These are phyloP conservation scores for Kwoniella newhampshirensis DNA, from an alignment of 768 basidiomycete species.

Conservation along the genomic window DNA sequence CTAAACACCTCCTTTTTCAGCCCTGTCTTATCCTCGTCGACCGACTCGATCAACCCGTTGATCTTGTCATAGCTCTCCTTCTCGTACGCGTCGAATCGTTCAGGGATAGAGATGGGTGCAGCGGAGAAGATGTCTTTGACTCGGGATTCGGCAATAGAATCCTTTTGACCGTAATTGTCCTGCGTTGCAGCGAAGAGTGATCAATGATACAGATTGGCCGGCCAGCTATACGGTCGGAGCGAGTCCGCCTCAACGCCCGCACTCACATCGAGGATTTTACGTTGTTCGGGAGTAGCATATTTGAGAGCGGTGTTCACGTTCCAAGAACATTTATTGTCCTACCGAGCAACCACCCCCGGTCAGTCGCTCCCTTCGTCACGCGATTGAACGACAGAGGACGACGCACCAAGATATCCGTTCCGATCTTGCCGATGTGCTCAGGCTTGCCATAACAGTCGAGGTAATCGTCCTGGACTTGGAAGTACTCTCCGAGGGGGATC, in stretches of 20 bases:
- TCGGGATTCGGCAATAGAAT: slow-evolving; percentile 61
- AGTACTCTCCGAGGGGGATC: slow-evolving; percentile 92
- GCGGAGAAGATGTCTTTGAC: slow-evolving; percentile 73
- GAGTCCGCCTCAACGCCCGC: too few species aligned
- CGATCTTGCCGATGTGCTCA: slow-evolving; percentile 91
- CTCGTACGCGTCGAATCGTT: slow-evolving; percentile 76
- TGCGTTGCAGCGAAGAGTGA: slow-evolving; percentile 59
- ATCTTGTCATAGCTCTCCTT: slow-evolving; percentile 67
- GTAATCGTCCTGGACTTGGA: slow-evolving; percentile 98
- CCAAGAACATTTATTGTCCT: slow-evolving; percentile 98
- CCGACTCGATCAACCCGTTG: slow-evolving; percentile 66
- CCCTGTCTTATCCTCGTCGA: slow-evolving; percentile 68
- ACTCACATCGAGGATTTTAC: slow-evolving; percentile 57
- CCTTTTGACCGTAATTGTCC: slow-evolving; percentile 66
- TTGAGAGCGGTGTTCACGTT: slow-evolving; percentile 81
- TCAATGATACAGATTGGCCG: too few species aligned
- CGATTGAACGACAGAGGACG: not conserved
- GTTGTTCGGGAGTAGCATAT: slow-evolving; percentile 55
- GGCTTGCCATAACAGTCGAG: slow-evolving; percentile 88
- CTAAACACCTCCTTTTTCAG: slow-evolving; percentile 71
- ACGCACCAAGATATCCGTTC: slow-evolving; percentile 79
- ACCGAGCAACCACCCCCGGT: slow-evolving; percentile 5
- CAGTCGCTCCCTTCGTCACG: not conserved
- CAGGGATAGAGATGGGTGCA: slow-evolving; percentile 62
- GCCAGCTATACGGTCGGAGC: too few species aligned